Evolutionary conservation across 2,329 filamentous ascomycete species (phyloP).

Genomic region (Colletotrichum scovillei): DNA sequence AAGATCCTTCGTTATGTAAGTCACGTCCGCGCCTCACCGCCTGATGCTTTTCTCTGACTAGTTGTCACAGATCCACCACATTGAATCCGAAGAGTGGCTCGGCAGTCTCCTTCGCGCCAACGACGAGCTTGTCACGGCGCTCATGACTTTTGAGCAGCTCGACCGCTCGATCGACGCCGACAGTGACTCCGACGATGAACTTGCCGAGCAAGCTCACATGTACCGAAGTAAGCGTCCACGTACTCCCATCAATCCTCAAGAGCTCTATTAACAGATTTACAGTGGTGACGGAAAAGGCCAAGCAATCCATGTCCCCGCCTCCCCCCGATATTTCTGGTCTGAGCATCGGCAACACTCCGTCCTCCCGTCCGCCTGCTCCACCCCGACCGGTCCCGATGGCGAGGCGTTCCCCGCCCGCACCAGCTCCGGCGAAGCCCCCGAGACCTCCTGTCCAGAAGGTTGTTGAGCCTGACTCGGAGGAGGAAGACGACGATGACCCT

Average conservation of each 20-base stretch:
- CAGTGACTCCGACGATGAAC: conserved; percentile 76
- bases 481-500: conserved; percentile 79
- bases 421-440: conserved; percentile 52
- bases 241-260: neutral
- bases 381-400: conserved; percentile 58
- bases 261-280: conserved; percentile 39
- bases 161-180: conserved; percentile 86
- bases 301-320: conserved; percentile 56
- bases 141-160: conserved; percentile 95
- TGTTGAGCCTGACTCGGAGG: conserved; percentile 57
- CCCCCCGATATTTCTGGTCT: conserved; percentile 58
- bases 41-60: conserved; percentile 30
- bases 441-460: conserved; percentile 42
- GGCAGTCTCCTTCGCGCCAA: conserved; percentile 93
- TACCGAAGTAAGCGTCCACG: conserved; percentile 63
- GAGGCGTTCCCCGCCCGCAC: conserved; percentile 59
- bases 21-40: conserved; percentile 22
- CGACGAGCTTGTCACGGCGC: conserved; percentile 90
- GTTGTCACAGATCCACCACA: conserved; percentile 77
- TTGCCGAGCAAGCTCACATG: conserved; percentile 74
- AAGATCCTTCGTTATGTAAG: conserved; percentile 85
- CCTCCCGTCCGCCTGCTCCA: conserved; percentile 56
- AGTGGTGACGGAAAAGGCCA: conserved; percentile 66
- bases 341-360: conserved; percentile 50
- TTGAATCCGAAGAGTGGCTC: conserved; percentile 92